A percentile compares a stretch with the other conserved stretches of the same genome.
Conservation (phyloP, 192 early-diverging fungal genomes). For the Linnemannia elongata region DNA sequence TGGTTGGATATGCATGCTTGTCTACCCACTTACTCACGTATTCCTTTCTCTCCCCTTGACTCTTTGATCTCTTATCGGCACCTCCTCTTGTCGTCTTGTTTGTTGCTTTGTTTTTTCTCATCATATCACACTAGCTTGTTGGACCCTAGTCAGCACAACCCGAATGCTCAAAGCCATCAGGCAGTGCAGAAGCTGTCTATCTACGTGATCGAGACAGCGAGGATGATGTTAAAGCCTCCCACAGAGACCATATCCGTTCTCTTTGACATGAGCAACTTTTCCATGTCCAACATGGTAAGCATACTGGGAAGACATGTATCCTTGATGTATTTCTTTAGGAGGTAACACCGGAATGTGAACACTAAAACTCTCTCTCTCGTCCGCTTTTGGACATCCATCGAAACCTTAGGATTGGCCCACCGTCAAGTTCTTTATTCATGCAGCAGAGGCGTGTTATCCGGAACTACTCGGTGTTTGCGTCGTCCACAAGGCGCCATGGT, state of each 20-base stretch:
- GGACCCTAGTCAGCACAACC: constrained; percentile 60
- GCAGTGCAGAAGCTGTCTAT: constrained; percentile 74
- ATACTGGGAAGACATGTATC: not conserved
- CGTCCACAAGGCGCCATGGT: constrained; percentile 90
- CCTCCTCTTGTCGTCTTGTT: constrained; percentile 2
- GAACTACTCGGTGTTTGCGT: constrained; percentile 84
- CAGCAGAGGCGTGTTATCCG: constrained; percentile 89
- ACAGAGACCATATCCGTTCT: constrained; percentile 78
- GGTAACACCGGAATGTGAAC: not conserved
- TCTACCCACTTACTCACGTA: not conserved
- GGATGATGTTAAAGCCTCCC: constrained; percentile 69
- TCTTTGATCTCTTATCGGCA: not conserved
- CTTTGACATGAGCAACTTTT: constrained; percentile 87
- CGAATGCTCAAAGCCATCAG: constrained; percentile 68
- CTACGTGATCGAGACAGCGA: constrained; percentile 78
- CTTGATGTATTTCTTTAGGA: not conserved
- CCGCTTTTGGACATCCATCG: not conserved
- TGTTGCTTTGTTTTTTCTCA: not conserved
- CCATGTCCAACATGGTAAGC: constrained; percentile 76
- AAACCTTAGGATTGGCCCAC: constrained; percentile 73
- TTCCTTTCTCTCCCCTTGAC: not conserved
- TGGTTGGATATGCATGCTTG: not conserved
- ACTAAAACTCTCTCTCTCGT: not conserved
- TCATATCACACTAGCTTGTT: constrained; percentile 41
- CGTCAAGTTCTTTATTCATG: constrained; percentile 79